These are phyloP conservation scores for Spathaspora hagerdaliae DNA, from an alignment of 805 yeast genomes.

Conservation along the genomic window DNA sequence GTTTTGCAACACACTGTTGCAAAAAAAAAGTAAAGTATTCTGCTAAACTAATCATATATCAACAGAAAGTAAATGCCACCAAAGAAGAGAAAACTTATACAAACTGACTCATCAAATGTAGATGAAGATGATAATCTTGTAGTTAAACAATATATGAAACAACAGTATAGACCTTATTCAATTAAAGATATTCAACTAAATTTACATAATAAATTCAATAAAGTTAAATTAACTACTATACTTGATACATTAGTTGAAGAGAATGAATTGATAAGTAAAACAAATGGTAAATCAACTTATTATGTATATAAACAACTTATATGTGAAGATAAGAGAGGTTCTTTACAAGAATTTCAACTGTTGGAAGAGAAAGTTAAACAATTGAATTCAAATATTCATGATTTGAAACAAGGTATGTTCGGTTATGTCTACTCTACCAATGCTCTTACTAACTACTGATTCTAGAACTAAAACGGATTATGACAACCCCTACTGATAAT, in stretches of 20 bases:
- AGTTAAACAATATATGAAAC: constrained; percentile 34
- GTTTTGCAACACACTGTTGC: constrained; percentile 1
- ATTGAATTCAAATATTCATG: background rate
- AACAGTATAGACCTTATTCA: constrained; percentile 47
- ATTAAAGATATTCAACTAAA: constrained; percentile 44
- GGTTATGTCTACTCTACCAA: too few species aligned
- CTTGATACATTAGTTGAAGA: constrained; percentile 31
- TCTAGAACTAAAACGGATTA: background rate
- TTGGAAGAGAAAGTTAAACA: background rate
- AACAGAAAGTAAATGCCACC: constrained; percentile 1
- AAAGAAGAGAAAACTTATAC: background rate
- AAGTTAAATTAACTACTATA: constrained; percentile 27
- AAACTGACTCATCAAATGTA: background rate
- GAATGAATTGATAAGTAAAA: constrained; percentile 31
- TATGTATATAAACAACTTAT: constrained; percentile 38
- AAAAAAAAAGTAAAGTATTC: background rate
- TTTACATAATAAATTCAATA: constrained; percentile 37
- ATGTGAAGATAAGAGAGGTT: background rate
- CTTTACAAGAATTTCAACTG: background rate
- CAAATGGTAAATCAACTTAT: constrained; percentile 41
- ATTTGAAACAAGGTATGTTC: background rate
- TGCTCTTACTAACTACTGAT: background rate
- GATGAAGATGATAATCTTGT: constrained; percentile 23
- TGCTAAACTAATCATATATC: background rate
- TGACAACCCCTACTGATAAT: constrained; percentile 3